Percentiles rank a stretch among this genome's conserved stretches.
Conservation (phyloP, 208 protist species). For the Leishmania lainsoni region DNA sequence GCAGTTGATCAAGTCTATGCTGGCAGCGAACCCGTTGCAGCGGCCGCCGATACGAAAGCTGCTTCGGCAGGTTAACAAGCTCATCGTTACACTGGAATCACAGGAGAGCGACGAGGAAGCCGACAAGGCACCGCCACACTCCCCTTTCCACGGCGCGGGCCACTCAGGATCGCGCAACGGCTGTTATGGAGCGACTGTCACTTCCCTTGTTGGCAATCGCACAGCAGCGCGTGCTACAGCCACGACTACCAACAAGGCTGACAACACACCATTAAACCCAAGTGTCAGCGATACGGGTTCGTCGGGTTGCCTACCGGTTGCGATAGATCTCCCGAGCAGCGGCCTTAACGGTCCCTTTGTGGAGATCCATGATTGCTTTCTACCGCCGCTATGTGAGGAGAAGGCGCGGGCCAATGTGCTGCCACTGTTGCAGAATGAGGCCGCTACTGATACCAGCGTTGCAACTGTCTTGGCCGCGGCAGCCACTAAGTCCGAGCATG, state of each 20-base stretch:
- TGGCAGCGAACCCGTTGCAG: slow-evolving; percentile 32
- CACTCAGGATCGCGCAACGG: not conserved
- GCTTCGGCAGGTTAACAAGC: slow-evolving; percentile 30
- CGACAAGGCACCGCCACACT: not conserved
- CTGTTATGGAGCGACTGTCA: not conserved
- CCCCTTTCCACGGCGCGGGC: not conserved
- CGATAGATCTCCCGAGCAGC: not conserved
- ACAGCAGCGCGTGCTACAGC: not conserved
- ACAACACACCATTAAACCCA: not conserved
- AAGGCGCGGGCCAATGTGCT: not conserved
- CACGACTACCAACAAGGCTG: too few relatives aligned
- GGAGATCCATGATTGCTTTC: not conserved
- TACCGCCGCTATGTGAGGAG: not conserved
- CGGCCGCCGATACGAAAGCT: slow-evolving; percentile 42
- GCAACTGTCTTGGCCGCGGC: not conserved
- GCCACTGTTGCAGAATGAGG: not conserved
- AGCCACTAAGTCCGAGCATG: not conserved
- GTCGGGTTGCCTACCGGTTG: not conserved
- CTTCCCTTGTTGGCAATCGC: not conserved
- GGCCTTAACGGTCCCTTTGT: too few relatives aligned
- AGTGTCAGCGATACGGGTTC: too few relatives aligned
- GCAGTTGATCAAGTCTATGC: slow-evolving; percentile 51
- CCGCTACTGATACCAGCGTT: not conserved
- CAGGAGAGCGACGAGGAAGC: slow-evolving; percentile 27
- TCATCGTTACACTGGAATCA: slow-evolving; percentile 31